Conservation (phyloP, 2,329 filamentous ascomycete species). For the Didymella exigua region DNA sequence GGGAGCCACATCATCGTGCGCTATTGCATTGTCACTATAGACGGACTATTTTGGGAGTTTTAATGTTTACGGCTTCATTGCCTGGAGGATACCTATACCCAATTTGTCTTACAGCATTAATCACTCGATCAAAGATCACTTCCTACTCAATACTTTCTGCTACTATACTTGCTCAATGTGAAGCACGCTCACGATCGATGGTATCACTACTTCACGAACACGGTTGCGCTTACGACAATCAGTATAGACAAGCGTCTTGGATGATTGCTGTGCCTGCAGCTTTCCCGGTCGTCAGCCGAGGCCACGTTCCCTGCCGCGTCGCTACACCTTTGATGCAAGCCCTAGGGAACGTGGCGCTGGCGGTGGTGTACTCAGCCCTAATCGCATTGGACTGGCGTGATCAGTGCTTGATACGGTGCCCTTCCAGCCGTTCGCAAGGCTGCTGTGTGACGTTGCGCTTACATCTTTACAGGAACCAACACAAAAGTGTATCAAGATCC, state of each 20-base stretch:
- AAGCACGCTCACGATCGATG: slow-evolving; percentile 3
- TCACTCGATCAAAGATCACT: slow-evolving; percentile 15
- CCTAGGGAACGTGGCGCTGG: slow-evolving; percentile 10
- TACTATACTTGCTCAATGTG: slow-evolving; percentile 3
- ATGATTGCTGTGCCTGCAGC: slow-evolving; percentile 9
- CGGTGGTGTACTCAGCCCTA: slow-evolving; percentile 14
- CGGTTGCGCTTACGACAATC: background rate
- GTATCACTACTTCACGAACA: slow-evolving; percentile 2
- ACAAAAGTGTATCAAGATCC: slow-evolving; percentile 15
- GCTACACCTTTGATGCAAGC: slow-evolving; percentile 2
- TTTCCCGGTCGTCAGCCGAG: slow-evolving; percentile 14
- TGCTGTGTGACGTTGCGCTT: slow-evolving; percentile 17
- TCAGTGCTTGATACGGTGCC: slow-evolving; percentile 7
- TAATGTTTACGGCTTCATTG: slow-evolving; percentile 28
- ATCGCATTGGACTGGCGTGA: slow-evolving; percentile 16
- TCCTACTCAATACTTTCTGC: slow-evolving; percentile 1
- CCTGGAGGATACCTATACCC: slow-evolving; percentile 31
- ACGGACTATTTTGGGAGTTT: slow-evolving; percentile 26
- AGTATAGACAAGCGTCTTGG: slow-evolving; percentile 6
- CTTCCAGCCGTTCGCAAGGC: slow-evolving; percentile 14
- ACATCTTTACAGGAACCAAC: slow-evolving; percentile 11
- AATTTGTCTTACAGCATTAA: slow-evolving; percentile 20
- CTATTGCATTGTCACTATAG: slow-evolving; percentile 23
- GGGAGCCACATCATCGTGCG: slow-evolving; percentile 21
- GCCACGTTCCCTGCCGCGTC: slow-evolving; percentile 13